Percentiles rank a stretch among this genome's conserved stretches.
These are phyloP conservation scores for Fraxinus greggii DNA, from an alignment of 305 asterid genomes.

Conservation along the genomic window DNA sequence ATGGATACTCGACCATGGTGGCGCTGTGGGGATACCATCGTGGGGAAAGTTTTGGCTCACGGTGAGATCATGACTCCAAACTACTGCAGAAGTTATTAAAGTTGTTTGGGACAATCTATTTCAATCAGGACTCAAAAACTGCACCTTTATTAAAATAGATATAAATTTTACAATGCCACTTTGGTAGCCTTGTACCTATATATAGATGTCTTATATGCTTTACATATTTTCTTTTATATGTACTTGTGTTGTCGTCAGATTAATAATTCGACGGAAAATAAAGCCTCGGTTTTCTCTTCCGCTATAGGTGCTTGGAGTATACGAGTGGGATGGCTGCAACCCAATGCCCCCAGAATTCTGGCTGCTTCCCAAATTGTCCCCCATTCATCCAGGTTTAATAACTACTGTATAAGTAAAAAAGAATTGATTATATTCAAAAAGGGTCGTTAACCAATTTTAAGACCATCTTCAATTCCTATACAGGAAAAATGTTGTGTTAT, in stretches of 20 bases:
- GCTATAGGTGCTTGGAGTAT: slow-evolving; percentile 36
- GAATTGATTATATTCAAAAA: not conserved
- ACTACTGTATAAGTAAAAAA: not conserved
- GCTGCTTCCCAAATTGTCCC: slow-evolving; percentile 34
- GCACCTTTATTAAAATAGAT: not conserved
- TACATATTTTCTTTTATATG: not conserved
- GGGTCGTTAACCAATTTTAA: not conserved
- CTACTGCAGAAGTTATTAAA: not conserved
- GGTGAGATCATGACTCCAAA: slow-evolving; percentile 16
- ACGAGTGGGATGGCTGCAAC: slow-evolving; percentile 50
- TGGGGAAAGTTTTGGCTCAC: slow-evolving; percentile 61
- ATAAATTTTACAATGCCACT: too few species aligned
- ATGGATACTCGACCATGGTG: slow-evolving; percentile 66
- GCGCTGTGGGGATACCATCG: slow-evolving; percentile 47
- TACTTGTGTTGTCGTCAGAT: not conserved
- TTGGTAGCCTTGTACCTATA: too few species aligned
- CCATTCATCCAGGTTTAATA: slow-evolving; percentile 36
- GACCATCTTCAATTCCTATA: not conserved
- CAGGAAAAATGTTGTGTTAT: slow-evolving; percentile 44
- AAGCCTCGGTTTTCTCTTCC: not conserved
- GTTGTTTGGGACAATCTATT: not conserved
- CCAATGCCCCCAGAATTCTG: slow-evolving; percentile 49
- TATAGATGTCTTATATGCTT: not conserved
- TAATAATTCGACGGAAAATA: not conserved
- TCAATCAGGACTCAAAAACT: not conserved